Evolutionary conservation across 2,329 filamentous ascomycete genomes (phyloP).

Genomic region (Sclerotinia subarctica): DNA sequence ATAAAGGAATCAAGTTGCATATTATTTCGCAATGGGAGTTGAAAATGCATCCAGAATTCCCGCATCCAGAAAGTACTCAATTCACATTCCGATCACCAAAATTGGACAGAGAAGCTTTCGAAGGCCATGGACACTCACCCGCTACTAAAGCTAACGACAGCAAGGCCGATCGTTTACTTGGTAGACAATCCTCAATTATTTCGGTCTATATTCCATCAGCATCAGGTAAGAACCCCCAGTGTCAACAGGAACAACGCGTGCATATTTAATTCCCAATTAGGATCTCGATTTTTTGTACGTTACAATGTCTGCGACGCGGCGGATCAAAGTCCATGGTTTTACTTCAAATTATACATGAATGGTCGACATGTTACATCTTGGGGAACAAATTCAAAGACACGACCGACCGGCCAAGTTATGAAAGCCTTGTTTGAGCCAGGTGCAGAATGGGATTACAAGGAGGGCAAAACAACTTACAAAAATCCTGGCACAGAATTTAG

Average conservation of each 20-base stretch:
- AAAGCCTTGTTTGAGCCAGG: slow-evolving; percentile 50
- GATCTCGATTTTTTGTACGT: slow-evolving; percentile 51
- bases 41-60: slow-evolving; percentile 50
- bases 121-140: slow-evolving; percentile 6
- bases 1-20: slow-evolving; percentile 33
- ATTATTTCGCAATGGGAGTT: slow-evolving; percentile 34
- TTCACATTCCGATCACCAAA: slow-evolving; percentile 37
- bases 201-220: slow-evolving; percentile 57
- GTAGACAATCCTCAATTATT: slow-evolving; percentile 40
- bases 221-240: slow-evolving; percentile 43
- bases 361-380: slow-evolving; percentile 51
- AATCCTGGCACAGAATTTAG: slow-evolving; percentile 47
- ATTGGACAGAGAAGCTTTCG: neutral
- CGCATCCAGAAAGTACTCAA: slow-evolving; percentile 52
- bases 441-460: slow-evolving; percentile 43
- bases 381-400: slow-evolving; percentile 45
- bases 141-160: slow-evolving; percentile 28
- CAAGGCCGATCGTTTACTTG: slow-evolving; percentile 37
- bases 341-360: slow-evolving; percentile 56
- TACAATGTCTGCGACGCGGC: slow-evolving; percentile 43
- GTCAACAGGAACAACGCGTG: neutral
- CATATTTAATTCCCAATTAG: slow-evolving; percentile 37
- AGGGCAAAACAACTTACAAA: slow-evolving; percentile 39
- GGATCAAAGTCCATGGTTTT: slow-evolving; percentile 43
- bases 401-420: slow-evolving; percentile 43